Conservation (phyloP, 2,329 filamentous ascomycete species). For the Sarocladiaceae sp. region DNA sequence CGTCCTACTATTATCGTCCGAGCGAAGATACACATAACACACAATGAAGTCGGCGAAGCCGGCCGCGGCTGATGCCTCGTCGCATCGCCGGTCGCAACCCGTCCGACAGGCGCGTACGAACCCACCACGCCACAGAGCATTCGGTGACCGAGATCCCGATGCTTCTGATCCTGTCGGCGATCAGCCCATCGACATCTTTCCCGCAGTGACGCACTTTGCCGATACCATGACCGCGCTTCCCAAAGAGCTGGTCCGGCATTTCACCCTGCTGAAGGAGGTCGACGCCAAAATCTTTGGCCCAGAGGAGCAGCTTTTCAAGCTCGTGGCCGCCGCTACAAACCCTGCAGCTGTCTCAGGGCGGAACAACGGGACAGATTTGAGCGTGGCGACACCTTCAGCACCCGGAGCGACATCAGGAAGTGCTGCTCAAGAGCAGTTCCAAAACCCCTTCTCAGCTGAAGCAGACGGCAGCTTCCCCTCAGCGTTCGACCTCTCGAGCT, state of each 20-base stretch:
- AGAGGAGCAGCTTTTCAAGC: constrained; percentile 72
- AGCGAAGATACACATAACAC: constrained; percentile 11
- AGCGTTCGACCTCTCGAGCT: constrained; percentile 50
- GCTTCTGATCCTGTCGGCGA: constrained; percentile 34
- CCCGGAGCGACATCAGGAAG: constrained; percentile 28
- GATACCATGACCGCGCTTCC: constrained; percentile 89
- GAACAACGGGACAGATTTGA: constrained; percentile 31
- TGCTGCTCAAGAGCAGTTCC: constrained; percentile 24
- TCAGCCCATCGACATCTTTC: constrained; percentile 61
- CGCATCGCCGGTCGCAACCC: constrained; percentile 56
- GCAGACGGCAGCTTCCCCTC: constrained; percentile 33
- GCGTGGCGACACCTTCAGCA: background rate
- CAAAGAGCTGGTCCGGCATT: constrained; percentile 91
- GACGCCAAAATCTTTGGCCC: constrained; percentile 93
- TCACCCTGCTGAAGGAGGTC: constrained; percentile 92
- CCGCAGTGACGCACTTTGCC: constrained; percentile 69
- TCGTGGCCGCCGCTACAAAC: constrained; percentile 60
- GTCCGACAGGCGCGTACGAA: constrained; percentile 61
- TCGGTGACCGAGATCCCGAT: constrained; percentile 6
- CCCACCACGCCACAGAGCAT: constrained; percentile 47
- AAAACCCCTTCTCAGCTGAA: constrained; percentile 36
- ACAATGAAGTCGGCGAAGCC: constrained; percentile 52
- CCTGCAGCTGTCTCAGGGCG: constrained; percentile 41
- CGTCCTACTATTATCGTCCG: background rate
- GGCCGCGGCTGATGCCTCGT: constrained; percentile 33